Conservation (phyloP, 1,284 basidiomycete species). For the Apiotrichum domesticum region DNA sequence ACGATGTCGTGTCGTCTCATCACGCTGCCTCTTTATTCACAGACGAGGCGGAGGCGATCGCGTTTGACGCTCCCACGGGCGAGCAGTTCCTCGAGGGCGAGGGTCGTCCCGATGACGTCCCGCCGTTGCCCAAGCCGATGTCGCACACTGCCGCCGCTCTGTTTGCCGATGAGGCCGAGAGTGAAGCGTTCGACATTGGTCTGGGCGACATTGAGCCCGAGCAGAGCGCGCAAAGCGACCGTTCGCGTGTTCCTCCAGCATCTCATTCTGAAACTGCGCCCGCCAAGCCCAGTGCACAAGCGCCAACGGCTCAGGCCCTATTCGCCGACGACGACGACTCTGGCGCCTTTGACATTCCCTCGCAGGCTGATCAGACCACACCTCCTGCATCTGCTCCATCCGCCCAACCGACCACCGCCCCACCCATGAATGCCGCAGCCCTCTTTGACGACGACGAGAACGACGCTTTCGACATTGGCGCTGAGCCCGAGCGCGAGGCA, state of each 20-base stretch:
- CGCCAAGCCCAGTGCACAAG: background rate
- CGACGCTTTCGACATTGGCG: conserved; percentile 12
- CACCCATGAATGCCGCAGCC: background rate
- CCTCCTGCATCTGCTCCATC: background rate
- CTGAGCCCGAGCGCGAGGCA: background rate
- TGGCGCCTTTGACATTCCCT: conserved; percentile 4
- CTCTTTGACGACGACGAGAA: conserved; percentile 2
- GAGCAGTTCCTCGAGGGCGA: background rate
- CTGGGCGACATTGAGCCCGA: background rate
- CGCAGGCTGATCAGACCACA: background rate
- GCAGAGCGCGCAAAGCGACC: background rate
- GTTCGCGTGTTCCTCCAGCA: no score
- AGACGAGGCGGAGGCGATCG: background rate
- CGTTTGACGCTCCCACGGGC: conserved; percentile 3
- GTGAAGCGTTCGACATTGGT: conserved; percentile 5
- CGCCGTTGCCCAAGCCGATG: background rate
- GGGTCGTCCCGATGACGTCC: background rate
- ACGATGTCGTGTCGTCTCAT: background rate
- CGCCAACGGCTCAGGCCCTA: conserved; percentile 4
- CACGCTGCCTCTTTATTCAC: background rate
- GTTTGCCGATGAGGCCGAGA: conserved; percentile 14
- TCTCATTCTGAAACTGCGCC: background rate
- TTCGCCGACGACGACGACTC: conserved; percentile 9
- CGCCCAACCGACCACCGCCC: background rate
- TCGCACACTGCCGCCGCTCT: conserved; percentile 9